These are phyloP conservation scores for Magnolia officinalis DNA, from an alignment of 164 flowering plant genomes.

Conservation along the genomic window DNA sequence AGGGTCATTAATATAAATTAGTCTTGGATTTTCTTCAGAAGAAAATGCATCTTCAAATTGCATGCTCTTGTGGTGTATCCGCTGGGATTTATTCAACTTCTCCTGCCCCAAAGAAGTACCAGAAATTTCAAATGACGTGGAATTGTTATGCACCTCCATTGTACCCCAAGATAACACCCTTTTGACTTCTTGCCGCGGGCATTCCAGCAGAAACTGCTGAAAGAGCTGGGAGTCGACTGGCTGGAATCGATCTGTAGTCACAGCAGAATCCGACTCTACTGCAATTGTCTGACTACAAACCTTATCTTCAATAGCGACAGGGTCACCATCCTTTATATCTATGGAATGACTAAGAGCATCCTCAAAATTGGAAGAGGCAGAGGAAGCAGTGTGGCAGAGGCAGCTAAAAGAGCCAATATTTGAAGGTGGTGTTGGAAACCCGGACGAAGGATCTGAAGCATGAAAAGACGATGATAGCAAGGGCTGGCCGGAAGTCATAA, in stretches of 20 bases:
- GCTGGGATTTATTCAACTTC: slow-evolving; percentile 42
- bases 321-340: slow-evolving; percentile 23
- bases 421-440: slow-evolving; percentile 13
- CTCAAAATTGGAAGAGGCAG: slow-evolving; percentile 30
- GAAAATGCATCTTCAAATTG: slow-evolving; percentile 49
- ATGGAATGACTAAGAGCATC: slow-evolving; percentile 19
- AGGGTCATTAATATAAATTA: slow-evolving; percentile 74
- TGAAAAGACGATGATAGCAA: slow-evolving; percentile 31
- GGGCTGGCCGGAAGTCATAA: slow-evolving; percentile 57
- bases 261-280: slow-evolving; percentile 11
- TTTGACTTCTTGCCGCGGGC: slow-evolving; percentile 38
- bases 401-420: slow-evolving; percentile 27
- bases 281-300: not conserved
- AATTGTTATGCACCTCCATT: slow-evolving; percentile 48
- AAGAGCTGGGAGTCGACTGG: slow-evolving; percentile 30
- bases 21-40: slow-evolving; percentile 48
- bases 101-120: slow-evolving; percentile 39
- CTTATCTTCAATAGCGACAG: slow-evolving; percentile 16
- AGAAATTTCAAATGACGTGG: slow-evolving; percentile 46
- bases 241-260: slow-evolving; percentile 11
- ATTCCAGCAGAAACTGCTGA: slow-evolving; percentile 35
- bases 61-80: slow-evolving; percentile 45
- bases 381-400: slow-evolving; percentile 29
- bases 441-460: slow-evolving; percentile 22
- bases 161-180: slow-evolving; percentile 56